Evolutionary conservation across 2,329 filamentous ascomycete genomes (phyloP).

Genomic region (Tolypocladium paradoxum): DNA sequence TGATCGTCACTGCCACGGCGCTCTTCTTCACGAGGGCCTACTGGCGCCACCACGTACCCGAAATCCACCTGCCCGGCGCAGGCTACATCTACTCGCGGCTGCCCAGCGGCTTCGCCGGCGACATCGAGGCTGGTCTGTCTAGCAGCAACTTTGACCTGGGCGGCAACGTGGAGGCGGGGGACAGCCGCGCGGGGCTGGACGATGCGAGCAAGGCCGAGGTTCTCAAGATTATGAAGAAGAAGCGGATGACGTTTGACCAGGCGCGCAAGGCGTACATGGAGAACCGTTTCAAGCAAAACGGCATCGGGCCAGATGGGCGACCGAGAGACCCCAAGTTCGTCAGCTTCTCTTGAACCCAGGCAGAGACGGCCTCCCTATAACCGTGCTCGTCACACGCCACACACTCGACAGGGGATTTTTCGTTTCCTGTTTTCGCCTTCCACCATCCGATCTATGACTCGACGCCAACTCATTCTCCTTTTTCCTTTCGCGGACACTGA

Average conservation of each 20-base stretch:
- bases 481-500: background rate
- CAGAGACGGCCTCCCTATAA: background rate
- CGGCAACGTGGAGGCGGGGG: conserved; percentile 69
- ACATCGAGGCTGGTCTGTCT: conserved; percentile 80
- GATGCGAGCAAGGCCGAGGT: conserved; percentile 71
- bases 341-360: conserved; percentile 50
- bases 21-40: conserved; percentile 70
- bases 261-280: conserved; percentile 80
- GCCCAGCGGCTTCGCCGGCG: conserved; percentile 65
- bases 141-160: conserved; percentile 74
- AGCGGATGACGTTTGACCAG: conserved; percentile 78
- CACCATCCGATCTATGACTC: background rate
- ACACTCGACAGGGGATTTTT: background rate
- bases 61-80: conserved; percentile 40
- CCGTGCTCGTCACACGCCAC: background rate
- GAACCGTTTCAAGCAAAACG: conserved; percentile 73
- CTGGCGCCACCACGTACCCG: conserved; percentile 64
- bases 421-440: background rate
- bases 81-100: conserved; percentile 67
- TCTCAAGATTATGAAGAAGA: conserved; percentile 80
- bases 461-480: background rate
- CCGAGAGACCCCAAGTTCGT: conserved; percentile 93
- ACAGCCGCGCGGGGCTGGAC: conserved; percentile 72
- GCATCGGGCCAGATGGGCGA: conserved; percentile 77
- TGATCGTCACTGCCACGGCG: conserved; percentile 60